Percentiles rank a stretch among this genome's conserved stretches.
Conservation (phyloP, 1,284 basidiomycete species). For the Leccinum griseonigrum region DNA sequence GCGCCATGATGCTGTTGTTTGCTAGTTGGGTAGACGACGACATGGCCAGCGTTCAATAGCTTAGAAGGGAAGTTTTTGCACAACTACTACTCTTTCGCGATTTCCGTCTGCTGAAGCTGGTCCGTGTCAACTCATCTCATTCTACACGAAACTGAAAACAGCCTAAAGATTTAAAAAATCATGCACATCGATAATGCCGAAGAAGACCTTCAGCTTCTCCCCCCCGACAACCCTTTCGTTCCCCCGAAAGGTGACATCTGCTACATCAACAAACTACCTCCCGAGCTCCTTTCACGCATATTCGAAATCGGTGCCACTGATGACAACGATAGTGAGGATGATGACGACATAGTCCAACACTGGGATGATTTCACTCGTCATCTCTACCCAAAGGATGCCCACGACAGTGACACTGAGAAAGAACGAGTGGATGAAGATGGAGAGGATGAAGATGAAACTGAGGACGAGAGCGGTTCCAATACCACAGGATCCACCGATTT, state of each 20-base stretch:
- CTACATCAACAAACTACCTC: conserved; percentile 25
- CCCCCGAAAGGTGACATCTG: conserved; percentile 22
- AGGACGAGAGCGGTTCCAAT: conserved; percentile 7
- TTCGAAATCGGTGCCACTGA: conserved; percentile 23
- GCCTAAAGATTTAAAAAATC: conserved; percentile 3
- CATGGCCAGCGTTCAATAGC: not conserved
- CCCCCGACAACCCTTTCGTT: conserved; percentile 20
- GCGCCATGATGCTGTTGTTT: conserved; percentile 36
- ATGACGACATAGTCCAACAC: conserved; percentile 11
- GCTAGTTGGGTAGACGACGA: too few relatives aligned
- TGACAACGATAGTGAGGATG: conserved; percentile 9
- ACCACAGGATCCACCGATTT: conserved; percentile 6
- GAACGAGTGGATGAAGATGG: not conserved
- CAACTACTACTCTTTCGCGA: not conserved
- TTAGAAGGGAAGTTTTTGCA: too few relatives aligned
- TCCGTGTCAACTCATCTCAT: conserved; percentile 1
- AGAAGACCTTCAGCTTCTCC: conserved; percentile 1
- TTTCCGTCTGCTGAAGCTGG: not conserved
- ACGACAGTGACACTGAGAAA: not conserved
- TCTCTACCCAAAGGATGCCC: not conserved
- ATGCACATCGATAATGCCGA: conserved; percentile 1
- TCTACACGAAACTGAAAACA: not conserved
- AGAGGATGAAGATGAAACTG: conserved; percentile 2
- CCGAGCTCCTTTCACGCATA: conserved; percentile 28
- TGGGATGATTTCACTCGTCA: conserved; percentile 1